Evolutionary conservation across 495 filamentous ascomycete genomes (phyloP).

Genomic region (Aspergillus asperescens): DNA sequence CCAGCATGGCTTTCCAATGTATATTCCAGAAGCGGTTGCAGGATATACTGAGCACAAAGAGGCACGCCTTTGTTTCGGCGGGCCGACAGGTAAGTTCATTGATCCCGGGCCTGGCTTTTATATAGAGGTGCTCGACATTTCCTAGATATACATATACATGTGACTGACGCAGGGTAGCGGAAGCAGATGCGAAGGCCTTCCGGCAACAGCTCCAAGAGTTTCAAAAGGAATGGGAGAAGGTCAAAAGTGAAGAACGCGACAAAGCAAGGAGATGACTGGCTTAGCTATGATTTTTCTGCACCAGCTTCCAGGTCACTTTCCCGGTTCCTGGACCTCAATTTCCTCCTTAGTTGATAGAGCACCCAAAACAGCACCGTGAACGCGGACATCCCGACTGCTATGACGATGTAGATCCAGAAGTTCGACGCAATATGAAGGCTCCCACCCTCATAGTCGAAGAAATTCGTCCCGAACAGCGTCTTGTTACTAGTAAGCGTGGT

Average conservation of each 20-base stretch:
- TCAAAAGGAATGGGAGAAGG: neutral
- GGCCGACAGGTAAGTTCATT: neutral
- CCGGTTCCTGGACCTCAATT: neutral
- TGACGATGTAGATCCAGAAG: neutral
- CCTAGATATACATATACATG: neutral
- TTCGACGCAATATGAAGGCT: neutral
- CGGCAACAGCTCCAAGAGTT: neutral
- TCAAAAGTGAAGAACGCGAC: neutral
- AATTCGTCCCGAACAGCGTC: neutral
- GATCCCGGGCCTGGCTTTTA: too few relatives aligned
- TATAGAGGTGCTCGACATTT: neutral
- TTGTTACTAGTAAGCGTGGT: neutral
- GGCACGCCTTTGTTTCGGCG: neutral
- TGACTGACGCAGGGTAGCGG: neutral
- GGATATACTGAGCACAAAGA: neutral
- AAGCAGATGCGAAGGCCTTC: neutral
- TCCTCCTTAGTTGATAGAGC: neutral
- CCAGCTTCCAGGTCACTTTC: neutral
- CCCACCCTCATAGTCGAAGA: neutral
- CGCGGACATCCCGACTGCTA: neutral
- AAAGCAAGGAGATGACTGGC: neutral
- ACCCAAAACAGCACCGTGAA: neutral
- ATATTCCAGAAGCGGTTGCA: neutral
- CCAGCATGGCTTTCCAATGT: neutral
- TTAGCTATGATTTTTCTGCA: neutral